These are phyloP conservation scores for Blastomyces percursus DNA, from an alignment of 2,329 filamentous ascomycete genomes.

Conservation along the genomic window DNA sequence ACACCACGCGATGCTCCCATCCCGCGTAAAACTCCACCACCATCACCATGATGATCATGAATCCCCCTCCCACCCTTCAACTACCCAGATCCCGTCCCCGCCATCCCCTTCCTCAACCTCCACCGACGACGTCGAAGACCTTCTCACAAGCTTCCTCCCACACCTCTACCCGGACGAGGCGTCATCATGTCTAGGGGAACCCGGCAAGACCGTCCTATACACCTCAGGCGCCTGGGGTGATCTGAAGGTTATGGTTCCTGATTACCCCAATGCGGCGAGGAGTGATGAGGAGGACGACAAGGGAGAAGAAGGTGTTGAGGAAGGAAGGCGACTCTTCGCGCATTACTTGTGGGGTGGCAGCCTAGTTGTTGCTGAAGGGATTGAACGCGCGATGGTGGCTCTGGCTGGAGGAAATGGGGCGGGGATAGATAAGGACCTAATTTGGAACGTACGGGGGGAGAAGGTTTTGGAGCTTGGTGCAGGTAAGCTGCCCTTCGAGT, in stretches of 20 bases:
- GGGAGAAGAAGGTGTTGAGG: constrained; percentile 26
- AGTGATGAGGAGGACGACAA: constrained; percentile 16
- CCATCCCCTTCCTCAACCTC: not conserved
- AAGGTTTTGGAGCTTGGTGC: constrained; percentile 49
- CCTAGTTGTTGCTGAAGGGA: constrained; percentile 33
- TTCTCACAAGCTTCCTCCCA: constrained; percentile 44
- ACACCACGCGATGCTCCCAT: constrained; percentile 8
- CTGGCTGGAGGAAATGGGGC: constrained; percentile 10
- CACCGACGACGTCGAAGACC: constrained; percentile 36
- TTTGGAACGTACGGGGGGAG: constrained; percentile 39
- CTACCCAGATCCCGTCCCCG: constrained; percentile 5
- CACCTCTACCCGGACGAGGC: constrained; percentile 47
- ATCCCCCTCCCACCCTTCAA: not conserved
- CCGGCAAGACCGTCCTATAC: constrained; percentile 43
- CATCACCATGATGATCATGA: too few species aligned
- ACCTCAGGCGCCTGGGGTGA: constrained; percentile 32
- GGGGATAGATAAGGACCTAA: constrained; percentile 11
- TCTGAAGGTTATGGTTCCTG: constrained; percentile 32
- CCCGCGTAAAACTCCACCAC: constrained; percentile 9
- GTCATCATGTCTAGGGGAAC: constrained; percentile 44
- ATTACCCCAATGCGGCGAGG: constrained; percentile 29
- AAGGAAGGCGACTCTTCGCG: constrained; percentile 44
- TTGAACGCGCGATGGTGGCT: constrained; percentile 18
- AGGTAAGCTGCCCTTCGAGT: constrained; percentile 37
- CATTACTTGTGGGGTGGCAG: constrained; percentile 50